Base-by-base conservation (phyloP, 352 stramenopile genomes). In the Globisporangium irregulare region DNA sequence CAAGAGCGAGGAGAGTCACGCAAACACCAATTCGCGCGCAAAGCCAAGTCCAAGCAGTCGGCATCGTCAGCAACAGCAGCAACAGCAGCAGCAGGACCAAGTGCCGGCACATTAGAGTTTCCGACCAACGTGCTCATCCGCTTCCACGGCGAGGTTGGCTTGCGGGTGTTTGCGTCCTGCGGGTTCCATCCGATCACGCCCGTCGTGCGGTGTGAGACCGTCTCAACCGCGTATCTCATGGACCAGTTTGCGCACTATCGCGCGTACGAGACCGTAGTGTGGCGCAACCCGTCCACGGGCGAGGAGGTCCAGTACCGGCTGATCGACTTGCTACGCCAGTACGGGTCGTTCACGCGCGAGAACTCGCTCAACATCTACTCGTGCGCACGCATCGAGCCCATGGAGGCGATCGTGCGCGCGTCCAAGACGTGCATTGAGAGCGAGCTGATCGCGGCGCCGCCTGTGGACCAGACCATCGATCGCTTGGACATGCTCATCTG, bases 41-140 rank as follows among this genome's bases (percentile, higher is more conserved):
- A 68, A n/a, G 62, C 62, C 12, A 66, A 66, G 32, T 27, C 22
- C 6, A 66, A 66, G 51, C 51, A 68, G 14, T 43, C 18, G 4
- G 32, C 25, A 3, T 50, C 60, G 3, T 25, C 62, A 34, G 46
- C 25, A 27, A 27, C 25, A 27, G 25, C 25, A 27, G 2, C 48
- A 29, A 4, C n/a, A 18, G 20, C 14, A 25, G 5, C 48, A 55
- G 50, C n/a, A 29, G 50, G 8, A 7, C 29, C 62, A 15, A 60
- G 27, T 22, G 38, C 22, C 7, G 36, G 48, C 12, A 53, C 69
- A 48, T 57, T 83, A 0, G 43, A 67, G 41, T 84, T 82, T 55
- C 73, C 81, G 53, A 80, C 73, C n/a, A 85, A 77, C 32, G 53
- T 87, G 55, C 24, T 86, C 43, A 50, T 89, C 41, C 69, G 77